phyloP scores from a whole-genome alignment of 495 filamentous ascomycete genomes.

The Penicillium lagena region DNA sequence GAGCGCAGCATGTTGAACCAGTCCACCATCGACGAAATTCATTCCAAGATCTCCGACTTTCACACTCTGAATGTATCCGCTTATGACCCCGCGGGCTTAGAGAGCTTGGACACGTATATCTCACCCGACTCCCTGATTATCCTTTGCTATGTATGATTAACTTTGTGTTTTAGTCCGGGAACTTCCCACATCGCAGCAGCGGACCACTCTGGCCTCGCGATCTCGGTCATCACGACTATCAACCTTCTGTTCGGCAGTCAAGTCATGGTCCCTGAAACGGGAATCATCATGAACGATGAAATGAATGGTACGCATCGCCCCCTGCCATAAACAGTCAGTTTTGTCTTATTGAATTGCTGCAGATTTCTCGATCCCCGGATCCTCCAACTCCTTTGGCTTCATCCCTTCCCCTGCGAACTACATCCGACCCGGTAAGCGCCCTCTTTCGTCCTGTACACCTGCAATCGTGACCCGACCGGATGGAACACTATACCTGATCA shows the following conservation, averaged over 20 bases:
- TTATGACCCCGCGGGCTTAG: conserved; percentile 63
- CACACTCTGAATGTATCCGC: conserved; percentile 58
- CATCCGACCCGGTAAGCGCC: conserved; percentile 73
- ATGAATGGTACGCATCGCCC: conserved; percentile 62
- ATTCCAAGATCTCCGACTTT: conserved; percentile 62
- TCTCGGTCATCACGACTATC: conserved; percentile 73
- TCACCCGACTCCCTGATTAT: too few relatives aligned
- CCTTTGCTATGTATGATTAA: neutral
- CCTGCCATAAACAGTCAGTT: too few relatives aligned
- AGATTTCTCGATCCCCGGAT: conserved; percentile 72
- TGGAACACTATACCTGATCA: conserved; percentile 58
- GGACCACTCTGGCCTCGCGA: conserved; percentile 61
- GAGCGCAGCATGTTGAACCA: conserved; percentile 59
- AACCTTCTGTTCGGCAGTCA: conserved; percentile 79
- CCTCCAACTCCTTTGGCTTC: conserved; percentile 75
- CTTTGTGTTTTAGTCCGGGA: conserved; percentile 40
- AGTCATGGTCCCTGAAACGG: conserved; percentile 73
- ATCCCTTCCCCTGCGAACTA: conserved; percentile 74
- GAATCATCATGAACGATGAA: conserved; percentile 87
- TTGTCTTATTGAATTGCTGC: neutral
- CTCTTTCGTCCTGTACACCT: conserved; percentile 72
- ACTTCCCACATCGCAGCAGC: conserved; percentile 70
- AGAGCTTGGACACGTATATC: conserved; percentile 52
- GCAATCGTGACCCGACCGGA: conserved; percentile 66
- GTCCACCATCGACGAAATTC: conserved; percentile 49